A percentile compares a stretch with the other conserved stretches of the same genome.
These are phyloP conservation scores for Aspergillus saccharolyticus DNA, from an alignment of 495 filamentous ascomycete genomes.

Conservation along the genomic window DNA sequence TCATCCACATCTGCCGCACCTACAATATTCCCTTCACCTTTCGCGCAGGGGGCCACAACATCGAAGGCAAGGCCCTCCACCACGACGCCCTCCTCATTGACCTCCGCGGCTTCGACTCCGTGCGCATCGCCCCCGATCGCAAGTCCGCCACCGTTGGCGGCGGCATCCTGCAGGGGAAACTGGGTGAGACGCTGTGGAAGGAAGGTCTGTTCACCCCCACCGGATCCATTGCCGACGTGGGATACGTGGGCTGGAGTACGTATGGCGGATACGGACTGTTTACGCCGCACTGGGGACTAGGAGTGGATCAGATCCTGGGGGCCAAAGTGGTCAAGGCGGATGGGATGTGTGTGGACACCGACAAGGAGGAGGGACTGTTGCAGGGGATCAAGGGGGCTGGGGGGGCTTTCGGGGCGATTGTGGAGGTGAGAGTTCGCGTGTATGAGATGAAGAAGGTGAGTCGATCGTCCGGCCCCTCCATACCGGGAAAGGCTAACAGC, in stretches of 20 bases:
- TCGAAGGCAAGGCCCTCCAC: slow-evolving; percentile 20
- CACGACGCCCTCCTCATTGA: slow-evolving; percentile 32
- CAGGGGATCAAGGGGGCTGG: slow-evolving; percentile 36
- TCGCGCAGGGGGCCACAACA: slow-evolving; percentile 37
- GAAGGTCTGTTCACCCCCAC: slow-evolving; percentile 27
- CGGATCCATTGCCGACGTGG: slow-evolving; percentile 25
- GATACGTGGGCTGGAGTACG: slow-evolving; percentile 38
- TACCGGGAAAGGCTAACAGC: neutral
- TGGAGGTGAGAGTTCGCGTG: slow-evolving; percentile 35
- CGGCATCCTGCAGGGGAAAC: slow-evolving; percentile 26
- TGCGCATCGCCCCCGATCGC: slow-evolving; percentile 23
- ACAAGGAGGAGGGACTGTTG: slow-evolving; percentile 19
- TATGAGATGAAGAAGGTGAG: slow-evolving; percentile 31
- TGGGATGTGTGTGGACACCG: slow-evolving; percentile 30
- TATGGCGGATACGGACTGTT: slow-evolving; percentile 40
- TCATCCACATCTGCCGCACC: slow-evolving; percentile 20
- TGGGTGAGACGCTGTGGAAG: slow-evolving; percentile 22
- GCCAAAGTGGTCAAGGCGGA: slow-evolving; percentile 33
- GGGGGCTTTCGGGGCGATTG: slow-evolving; percentile 36
- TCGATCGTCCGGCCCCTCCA: too few relatives aligned
- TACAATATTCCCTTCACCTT: slow-evolving; percentile 28
- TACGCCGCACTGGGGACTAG: slow-evolving; percentile 30
- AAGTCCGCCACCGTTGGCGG: slow-evolving; percentile 29
- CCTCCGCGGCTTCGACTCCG: slow-evolving; percentile 27
- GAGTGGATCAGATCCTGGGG: slow-evolving; percentile 37